These are phyloP conservation scores for Pseudocercospora cruenta DNA, from an alignment of 2,329 filamentous ascomycete genomes.

Conservation along the genomic window DNA sequence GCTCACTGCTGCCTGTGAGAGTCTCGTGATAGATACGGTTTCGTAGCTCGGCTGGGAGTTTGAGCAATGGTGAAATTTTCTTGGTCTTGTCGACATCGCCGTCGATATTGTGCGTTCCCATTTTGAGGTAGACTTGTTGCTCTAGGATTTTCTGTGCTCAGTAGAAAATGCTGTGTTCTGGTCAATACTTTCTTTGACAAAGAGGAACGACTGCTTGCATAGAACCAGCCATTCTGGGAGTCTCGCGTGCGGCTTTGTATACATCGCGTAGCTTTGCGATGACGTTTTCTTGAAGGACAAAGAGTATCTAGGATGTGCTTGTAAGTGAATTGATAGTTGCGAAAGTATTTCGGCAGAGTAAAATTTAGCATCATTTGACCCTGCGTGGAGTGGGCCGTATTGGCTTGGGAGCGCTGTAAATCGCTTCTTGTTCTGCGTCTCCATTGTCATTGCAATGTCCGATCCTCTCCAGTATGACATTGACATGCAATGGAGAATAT, in stretches of 20 bases:
- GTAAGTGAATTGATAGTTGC: neutral
- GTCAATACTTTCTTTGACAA: neutral
- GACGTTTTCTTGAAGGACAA: neutral
- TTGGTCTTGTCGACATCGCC: neutral
- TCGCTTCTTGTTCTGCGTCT: neutral
- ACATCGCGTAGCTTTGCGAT: neutral
- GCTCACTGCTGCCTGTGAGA: neutral
- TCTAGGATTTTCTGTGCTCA: neutral
- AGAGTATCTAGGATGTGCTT: neutral
- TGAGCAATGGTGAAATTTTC: constrained; percentile 11
- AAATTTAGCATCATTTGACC: neutral
- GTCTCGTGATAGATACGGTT: constrained; percentile 24
- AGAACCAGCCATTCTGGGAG: neutral
- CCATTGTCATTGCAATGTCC: neutral
- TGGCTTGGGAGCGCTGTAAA: neutral
- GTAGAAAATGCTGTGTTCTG: neutral
- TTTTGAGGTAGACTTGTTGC: neutral
- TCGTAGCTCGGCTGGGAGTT: constrained; percentile 21
- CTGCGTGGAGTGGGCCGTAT: neutral
- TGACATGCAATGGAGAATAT: neutral
- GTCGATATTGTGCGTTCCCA: neutral
- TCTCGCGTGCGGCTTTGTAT: neutral
- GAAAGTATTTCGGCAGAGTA: neutral
- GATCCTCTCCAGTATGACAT: neutral
- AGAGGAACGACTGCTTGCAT: neutral